phyloP scores from a whole-genome alignment of 2,329 filamentous ascomycete species.

The Epichloe bromicola region DNA sequence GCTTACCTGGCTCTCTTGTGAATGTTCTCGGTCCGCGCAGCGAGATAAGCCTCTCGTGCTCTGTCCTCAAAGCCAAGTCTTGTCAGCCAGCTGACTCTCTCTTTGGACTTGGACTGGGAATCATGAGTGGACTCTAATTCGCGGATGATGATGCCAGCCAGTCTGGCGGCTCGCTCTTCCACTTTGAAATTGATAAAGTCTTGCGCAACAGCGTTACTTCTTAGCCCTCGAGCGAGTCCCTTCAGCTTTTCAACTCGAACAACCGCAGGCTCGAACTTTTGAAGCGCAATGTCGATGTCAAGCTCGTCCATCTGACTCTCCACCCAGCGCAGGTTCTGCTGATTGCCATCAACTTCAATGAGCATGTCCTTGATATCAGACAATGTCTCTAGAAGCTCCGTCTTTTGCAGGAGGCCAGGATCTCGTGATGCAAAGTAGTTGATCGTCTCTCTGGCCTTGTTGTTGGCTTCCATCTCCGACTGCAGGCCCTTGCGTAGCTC shows the following conservation, averaged over 20 bases:
- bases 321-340: conserved; percentile 91
- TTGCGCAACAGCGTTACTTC: conserved; percentile 76
- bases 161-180: conserved; percentile 65
- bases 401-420: conserved; percentile 62
- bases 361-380: conserved; percentile 76
- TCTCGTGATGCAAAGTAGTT: conserved; percentile 76
- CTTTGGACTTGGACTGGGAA: conserved; percentile 63
- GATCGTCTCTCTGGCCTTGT: conserved; percentile 72
- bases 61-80: conserved; percentile 82
- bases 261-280: conserved; percentile 77
- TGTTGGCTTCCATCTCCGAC: conserved; percentile 76
- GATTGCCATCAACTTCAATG: conserved; percentile 91
- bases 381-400: conserved; percentile 64
- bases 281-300: conserved; percentile 88
- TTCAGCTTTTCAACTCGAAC: conserved; percentile 74
- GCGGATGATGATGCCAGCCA: conserved; percentile 65
- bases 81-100: conserved; percentile 72
- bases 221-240: conserved; percentile 63
- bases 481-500: conserved; percentile 77
- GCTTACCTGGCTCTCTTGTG: conserved; percentile 66
- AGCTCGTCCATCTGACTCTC: conserved; percentile 91
- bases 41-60: conserved; percentile 75
- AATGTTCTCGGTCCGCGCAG: conserved; percentile 64
- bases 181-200: conserved; percentile 88
- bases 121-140: conserved; percentile 68